Conservation (phyloP, 1,284 basidiomycete genomes). For the Heliocybe sulcata region DNA sequence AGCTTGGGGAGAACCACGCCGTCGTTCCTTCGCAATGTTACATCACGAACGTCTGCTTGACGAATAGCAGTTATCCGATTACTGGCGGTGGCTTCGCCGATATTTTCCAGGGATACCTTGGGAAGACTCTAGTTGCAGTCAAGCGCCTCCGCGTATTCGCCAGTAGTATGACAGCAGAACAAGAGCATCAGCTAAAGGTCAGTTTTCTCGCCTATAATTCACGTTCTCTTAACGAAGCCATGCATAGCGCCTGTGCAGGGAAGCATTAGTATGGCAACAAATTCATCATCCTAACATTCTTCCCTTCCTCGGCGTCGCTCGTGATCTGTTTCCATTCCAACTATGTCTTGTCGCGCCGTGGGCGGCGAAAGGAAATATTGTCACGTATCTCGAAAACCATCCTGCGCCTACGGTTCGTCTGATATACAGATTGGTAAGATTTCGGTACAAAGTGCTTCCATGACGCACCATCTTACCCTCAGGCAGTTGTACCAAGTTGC, state of each 20-base stretch:
- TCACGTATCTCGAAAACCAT: not conserved
- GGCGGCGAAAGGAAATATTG: conserved; percentile 2
- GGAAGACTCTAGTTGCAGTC: not conserved
- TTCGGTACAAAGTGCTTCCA: not conserved
- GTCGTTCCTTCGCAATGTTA: too few species aligned
- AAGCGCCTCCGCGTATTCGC: not conserved
- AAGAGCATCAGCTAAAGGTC: not conserved
- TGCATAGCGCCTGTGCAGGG: not conserved
- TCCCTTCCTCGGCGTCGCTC: conserved; percentile 4
- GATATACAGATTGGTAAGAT: not conserved
- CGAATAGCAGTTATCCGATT: too few species aligned
- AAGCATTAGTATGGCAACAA: conserved; percentile 3
- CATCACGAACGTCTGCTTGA: too few species aligned
- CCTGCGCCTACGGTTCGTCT: not conserved
- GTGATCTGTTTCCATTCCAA: not conserved
- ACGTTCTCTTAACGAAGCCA: not conserved
- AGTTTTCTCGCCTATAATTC: not conserved
- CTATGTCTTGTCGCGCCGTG: conserved; percentile 4
- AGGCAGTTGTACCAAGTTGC: conserved; percentile 6
- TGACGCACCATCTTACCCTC: not conserved
- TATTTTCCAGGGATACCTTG: not conserved
- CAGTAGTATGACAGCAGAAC: not conserved
- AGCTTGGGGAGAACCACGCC: too few species aligned
- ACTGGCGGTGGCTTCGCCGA: not conserved
- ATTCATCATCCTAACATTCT: conserved; percentile 5